Percentiles rank a stretch among this genome's conserved stretches.
These are phyloP conservation scores for Chlorella sp. DNA, from an alignment of 139 green algal species.

Conservation along the genomic window DNA sequence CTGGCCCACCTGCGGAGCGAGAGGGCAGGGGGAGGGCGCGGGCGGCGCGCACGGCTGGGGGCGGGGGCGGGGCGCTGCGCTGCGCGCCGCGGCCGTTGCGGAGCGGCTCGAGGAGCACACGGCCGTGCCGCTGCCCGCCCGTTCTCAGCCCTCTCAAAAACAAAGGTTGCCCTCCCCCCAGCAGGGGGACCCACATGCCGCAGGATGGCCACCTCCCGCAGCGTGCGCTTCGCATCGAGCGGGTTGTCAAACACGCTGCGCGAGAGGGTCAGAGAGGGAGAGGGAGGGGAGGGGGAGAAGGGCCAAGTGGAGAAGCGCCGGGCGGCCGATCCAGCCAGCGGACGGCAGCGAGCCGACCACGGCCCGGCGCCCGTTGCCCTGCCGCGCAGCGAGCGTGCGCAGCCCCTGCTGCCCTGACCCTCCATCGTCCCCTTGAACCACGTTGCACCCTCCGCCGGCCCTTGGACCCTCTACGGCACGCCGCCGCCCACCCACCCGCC, in stretches of 20 bases:
- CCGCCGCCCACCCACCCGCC: not conserved
- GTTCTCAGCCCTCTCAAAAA: too few species aligned
- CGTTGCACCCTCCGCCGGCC: not conserved
- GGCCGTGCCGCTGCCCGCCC: too few species aligned
- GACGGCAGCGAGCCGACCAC: not conserved
- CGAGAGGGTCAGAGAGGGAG: not conserved
- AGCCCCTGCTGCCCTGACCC: not conserved
- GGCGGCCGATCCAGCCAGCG: not conserved
- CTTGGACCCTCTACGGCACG: not conserved
- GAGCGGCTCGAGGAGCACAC: too few species aligned
- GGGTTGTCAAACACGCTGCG: conserved; percentile 84
- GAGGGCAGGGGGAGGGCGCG: too few species aligned
- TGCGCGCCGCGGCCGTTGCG: too few species aligned
- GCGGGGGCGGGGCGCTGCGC: too few species aligned
- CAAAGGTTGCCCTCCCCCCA: too few species aligned
- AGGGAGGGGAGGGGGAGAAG: not conserved
- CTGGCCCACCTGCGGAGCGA: too few species aligned
- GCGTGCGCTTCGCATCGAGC: conserved; percentile 87
- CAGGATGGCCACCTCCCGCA: conserved; percentile 96
- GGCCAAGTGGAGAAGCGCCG: not conserved
- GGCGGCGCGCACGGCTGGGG: too few species aligned
- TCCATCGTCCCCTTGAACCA: not conserved
- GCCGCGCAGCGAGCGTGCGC: too few species aligned
- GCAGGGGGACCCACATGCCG: conserved; percentile 67
- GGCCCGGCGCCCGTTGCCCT: not conserved